Conservation (phyloP, 225 moss, liverwort and hornwort species). For the Pseudisothecium myosuroides region DNA sequence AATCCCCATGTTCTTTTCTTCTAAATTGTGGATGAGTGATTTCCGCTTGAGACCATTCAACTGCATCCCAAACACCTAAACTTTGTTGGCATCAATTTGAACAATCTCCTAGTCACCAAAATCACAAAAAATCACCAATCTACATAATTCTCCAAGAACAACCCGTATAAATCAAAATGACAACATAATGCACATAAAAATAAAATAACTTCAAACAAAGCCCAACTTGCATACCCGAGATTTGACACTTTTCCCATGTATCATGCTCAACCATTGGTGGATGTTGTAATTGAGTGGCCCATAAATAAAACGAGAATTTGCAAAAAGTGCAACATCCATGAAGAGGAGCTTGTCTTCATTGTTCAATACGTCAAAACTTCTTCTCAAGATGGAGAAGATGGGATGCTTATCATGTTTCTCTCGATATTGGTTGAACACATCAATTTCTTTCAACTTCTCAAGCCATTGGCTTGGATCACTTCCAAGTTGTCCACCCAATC, state of each 20-base stretch:
- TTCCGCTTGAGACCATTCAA: not conserved
- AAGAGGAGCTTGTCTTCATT: not conserved
- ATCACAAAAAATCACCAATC: not conserved
- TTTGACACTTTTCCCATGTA: not conserved
- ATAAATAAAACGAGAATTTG: fast-evolving
- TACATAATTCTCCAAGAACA: fast-evolving
- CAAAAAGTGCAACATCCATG: not conserved
- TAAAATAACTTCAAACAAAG: not conserved
- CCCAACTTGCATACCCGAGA: not conserved
- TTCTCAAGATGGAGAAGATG: not conserved
- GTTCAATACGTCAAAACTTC: not conserved
- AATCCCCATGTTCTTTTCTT: fast-evolving
- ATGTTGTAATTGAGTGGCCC: too few species aligned
- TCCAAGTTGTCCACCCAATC: not conserved
- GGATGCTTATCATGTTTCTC: not conserved
- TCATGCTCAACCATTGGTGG: not conserved
- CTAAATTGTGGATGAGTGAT: not conserved
- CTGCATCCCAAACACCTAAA: not conserved
- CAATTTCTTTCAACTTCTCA: not conserved
- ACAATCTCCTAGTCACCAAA: fast-evolving
- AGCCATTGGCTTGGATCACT: not conserved
- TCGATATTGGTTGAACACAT: not conserved
- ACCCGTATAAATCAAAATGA: not conserved
- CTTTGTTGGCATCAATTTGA: fast-evolving
- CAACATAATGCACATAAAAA: fast-evolving